Evolutionary conservation across 139 green algal genomes (phyloP), one percentile per base, ranked within the genome.

Genomic region (Chara braunii): DNA sequence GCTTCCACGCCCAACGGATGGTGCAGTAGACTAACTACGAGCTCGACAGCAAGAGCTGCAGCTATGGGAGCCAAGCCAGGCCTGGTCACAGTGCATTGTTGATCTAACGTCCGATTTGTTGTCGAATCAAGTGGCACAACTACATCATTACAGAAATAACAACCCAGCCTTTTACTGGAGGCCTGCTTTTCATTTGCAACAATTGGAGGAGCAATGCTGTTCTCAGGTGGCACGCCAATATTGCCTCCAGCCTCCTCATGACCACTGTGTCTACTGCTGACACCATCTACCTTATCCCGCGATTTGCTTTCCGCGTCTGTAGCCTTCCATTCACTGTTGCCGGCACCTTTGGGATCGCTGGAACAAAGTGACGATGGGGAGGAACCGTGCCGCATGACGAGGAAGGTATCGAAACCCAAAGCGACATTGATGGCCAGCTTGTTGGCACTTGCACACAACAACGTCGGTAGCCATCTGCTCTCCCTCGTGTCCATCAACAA

Each of bases 91-190:
- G 90, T 97, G 88, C 90, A 97, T 72, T 96, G 91, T 83, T 98
- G 88, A 81, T 99, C 93, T 50, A 98, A 68, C 1, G 88, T 85
- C 3, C 89, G 72, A 57, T 95, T 82, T 2, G 59, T 37, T 0
- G 87, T 96, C 42, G 86, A 95, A 66, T 98, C 85, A 26, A 85
- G 45, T 0, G 93, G 93, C 0, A 91, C 91, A 4, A 97, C 83
- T 0, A 99, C 90, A 57, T 99, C 93, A 72, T 95, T 97, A 82
- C 93, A 99, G 62, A 98, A 99, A 84, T 99, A 99, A 81, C 93
- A 99, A 3, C 93, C 91, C 43, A 97, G 83, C 3, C 84, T 82
- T 1, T 53, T 37, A 8, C 18, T 48, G 40, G 3, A 11, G 43
- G 26, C n/a, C n/a, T n/a, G n/a, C n/a, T n/a, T n/a, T n/a, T n/a